phyloP scores from a whole-genome alignment of 2,329 filamentous ascomycete genomes.

The Xylariaceae sp. region DNA sequence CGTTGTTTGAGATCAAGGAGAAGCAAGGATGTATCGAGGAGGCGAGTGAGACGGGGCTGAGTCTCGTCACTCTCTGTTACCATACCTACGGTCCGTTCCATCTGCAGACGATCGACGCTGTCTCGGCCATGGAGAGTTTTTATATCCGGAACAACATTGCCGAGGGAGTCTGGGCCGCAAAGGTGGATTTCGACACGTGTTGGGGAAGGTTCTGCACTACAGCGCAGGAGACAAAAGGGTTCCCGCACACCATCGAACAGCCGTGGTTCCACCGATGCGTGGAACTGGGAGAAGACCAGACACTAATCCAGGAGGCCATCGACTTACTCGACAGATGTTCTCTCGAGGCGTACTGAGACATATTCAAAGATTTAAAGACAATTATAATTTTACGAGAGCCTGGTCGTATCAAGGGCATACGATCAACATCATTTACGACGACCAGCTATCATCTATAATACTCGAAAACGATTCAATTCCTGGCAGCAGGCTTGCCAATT shows the following conservation, averaged over 20 bases:
- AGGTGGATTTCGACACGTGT: conserved; percentile 19
- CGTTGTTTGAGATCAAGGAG: conserved; percentile 26
- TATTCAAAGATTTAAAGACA: no score
- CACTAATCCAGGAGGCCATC: conserved; percentile 24
- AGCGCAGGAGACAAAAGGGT: conserved; percentile 17
- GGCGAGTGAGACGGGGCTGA: conserved; percentile 20
- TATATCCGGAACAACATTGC: conserved; percentile 18
- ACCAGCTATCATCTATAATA: no score
- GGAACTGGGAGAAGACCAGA: conserved; percentile 25
- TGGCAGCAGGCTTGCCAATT: no score
- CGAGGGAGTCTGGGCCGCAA: conserved; percentile 16
- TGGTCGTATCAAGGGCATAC: no score
- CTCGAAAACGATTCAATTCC: no score
- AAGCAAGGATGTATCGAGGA: conserved; percentile 20
- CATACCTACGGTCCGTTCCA: conserved; percentile 25
- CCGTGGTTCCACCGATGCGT: conserved; percentile 28
- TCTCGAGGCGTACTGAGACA: conserved; percentile 14
- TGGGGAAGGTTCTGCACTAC: conserved; percentile 21
- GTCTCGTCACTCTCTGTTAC: conserved; percentile 22
- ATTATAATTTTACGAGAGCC: no score
- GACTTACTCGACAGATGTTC: conserved; percentile 24
- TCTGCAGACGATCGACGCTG: conserved; percentile 29
- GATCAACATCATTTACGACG: no score
- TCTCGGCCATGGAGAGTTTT: conserved; percentile 26
- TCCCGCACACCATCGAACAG: conserved; percentile 26